Base-by-base conservation (phyloP, 306 rosid species). In the Cucurbita argyrosperma region DNA sequence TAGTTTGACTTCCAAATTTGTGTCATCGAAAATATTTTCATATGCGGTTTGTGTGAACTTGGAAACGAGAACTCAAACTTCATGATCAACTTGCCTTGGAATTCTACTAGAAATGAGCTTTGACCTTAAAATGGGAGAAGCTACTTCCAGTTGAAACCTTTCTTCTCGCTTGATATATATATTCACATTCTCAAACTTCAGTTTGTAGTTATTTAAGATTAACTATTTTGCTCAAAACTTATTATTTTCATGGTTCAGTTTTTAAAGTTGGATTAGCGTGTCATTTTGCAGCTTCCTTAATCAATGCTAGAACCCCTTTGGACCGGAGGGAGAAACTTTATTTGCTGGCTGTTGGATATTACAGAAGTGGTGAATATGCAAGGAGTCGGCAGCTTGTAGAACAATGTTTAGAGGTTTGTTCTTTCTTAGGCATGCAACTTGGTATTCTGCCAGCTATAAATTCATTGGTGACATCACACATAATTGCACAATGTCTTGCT, bases 261-360 rank as follows among this genome's bases (percentile, higher is more conserved):
- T 53, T 69, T 21, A 7, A 49, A 49, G 46, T 69, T 5, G 60
- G 23, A 43, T 38, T 21, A 23, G 23, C 1, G 7, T 58, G 56
- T 74, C 68, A 9, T 74, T 30, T 74, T 61, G 74, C 90, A 92
- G 96, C 89, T 76, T 89, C 98, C 65, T 85, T 89, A 77, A 83
- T 88, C 61, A 80, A 73, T 51, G 61, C 84, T 4, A 59, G 45
- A 26, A 76, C 85, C 46, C 93, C 89, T 38, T 73, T 90, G 78
- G 86, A 85, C 63, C 87, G 81, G 78, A 89, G 97, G 80, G 98
- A 90, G 89, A 93, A 85, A 82, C 84, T 93, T 10, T 93, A 93
- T 84, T 92, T 88, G 82, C 84, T 93, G 37, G 96, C 97, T 75
- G 84, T 93, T 77, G 98, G 94, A 52, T 82, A 83, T 69, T 90